Evolutionary conservation across 192 early-diverging fungal species (phyloP).

Genomic region (Cladochytrium replicatum): DNA sequence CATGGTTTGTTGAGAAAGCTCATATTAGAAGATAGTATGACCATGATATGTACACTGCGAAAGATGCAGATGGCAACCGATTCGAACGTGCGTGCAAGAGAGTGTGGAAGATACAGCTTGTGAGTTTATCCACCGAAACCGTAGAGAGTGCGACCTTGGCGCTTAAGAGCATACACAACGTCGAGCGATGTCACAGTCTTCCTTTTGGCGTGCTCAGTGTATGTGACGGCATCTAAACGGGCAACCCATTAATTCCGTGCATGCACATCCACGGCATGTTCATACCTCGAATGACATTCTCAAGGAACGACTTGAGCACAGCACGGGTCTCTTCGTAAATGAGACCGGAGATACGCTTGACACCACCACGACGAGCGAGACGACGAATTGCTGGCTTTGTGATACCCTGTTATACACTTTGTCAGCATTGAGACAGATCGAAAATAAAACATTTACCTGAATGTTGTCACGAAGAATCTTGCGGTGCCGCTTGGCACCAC

Average conservation of each 20-base stretch:
- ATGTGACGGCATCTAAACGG: slow-evolving; percentile 98
- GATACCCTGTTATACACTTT: no score
- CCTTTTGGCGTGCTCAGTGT: slow-evolving; percentile 98
- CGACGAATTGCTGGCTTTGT: slow-evolving; percentile 98
- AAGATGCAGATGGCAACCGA: no score
- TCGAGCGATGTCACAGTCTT: slow-evolving; percentile 99
- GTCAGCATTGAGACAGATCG: no score
- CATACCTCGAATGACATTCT: slow-evolving; percentile 98
- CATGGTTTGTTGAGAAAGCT: no score
- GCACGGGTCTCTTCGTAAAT: slow-evolving; percentile 99
- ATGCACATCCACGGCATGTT: no score
- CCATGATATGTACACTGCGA: no score
- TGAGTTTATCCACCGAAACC: slow-evolving; percentile 78
- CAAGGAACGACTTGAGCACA: slow-evolving; percentile 96
- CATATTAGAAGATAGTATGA: no score
- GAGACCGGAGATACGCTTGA: slow-evolving; percentile 99
- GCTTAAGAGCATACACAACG: slow-evolving; percentile 97
- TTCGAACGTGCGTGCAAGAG: no score
- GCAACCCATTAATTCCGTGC: no score
- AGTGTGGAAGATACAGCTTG: no score
- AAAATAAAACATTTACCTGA: slow-evolving; percentile 36
- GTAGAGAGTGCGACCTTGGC: slow-evolving; percentile 92
- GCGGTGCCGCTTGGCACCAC: slow-evolving; percentile 98
- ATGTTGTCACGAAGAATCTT: slow-evolving; percentile 99
- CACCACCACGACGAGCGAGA: slow-evolving; percentile 98